A percentile compares a stretch with the other conserved stretches of the same genome.
Conservation (phyloP, 345 rosid species). For the Xanthoceras sorbifolium region DNA sequence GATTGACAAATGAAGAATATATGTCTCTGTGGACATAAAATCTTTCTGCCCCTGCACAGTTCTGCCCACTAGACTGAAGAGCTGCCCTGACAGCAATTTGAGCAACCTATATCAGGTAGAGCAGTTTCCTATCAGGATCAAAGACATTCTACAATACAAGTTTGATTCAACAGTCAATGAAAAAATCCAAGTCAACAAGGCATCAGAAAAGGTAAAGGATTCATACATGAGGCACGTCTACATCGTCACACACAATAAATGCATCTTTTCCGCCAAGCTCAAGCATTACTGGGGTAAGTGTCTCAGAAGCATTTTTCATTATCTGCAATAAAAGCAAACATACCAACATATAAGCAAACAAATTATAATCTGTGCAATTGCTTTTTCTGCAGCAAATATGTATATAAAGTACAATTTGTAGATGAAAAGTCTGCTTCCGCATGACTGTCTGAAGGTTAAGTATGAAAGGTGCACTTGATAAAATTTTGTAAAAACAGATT, state of each 20-base stretch:
- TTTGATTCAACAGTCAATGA: constrained; percentile 8
- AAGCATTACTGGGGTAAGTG: constrained; percentile 82
- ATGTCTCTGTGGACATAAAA: constrained; percentile 88
- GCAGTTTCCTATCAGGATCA: constrained; percentile 12
- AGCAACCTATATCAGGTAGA: constrained; percentile 65
- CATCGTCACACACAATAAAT: constrained; percentile 90
- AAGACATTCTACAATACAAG: constrained; percentile 11
- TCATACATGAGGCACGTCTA: constrained; percentile 76
- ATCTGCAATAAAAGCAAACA: constrained; percentile 58
- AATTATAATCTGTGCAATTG: not conserved
- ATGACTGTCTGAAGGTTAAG: not conserved
- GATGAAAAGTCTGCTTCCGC: not conserved
- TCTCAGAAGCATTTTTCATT: constrained; percentile 85
- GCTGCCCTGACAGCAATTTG: constrained; percentile 91
- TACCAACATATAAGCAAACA: constrained; percentile 18
- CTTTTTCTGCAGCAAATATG: not conserved
- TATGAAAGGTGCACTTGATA: not conserved
- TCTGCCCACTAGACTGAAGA: constrained; percentile 98
- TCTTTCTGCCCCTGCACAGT: constrained; percentile 99
- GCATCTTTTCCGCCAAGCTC: constrained; percentile 99
- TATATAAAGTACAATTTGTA: not conserved
- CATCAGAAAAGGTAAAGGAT: constrained; percentile 5
- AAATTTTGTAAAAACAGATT: not conserved
- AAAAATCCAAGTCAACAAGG: constrained; percentile 13
- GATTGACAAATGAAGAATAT: constrained; percentile 72